Percentiles rank a stretch among this genome's conserved stretches.
Conservation (phyloP, 352 stramenopile genomes). For the Globisporangium camurandrum region DNA sequence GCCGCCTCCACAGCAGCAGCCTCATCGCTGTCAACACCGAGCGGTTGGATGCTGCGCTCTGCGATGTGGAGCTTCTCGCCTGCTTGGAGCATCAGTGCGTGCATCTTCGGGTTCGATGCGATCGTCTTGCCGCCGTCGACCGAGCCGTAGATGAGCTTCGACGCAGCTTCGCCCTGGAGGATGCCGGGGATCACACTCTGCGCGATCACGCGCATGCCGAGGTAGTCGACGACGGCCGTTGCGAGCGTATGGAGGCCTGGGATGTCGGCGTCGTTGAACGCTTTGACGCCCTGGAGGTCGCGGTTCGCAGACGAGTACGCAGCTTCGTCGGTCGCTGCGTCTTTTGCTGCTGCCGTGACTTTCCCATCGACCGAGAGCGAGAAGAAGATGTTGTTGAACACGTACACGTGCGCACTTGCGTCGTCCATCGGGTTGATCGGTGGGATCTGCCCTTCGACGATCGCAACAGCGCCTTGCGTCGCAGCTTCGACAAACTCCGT, state of each 20-base stretch:
- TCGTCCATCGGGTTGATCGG: slow-evolving; percentile 96
- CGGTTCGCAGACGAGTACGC: slow-evolving; percentile 84
- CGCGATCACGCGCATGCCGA: slow-evolving; percentile 91
- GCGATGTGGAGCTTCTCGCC: slow-evolving; percentile 85
- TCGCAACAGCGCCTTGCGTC: slow-evolving; percentile 84
- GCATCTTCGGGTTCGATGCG: slow-evolving; percentile 89
- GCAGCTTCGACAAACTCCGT: slow-evolving; percentile 93
- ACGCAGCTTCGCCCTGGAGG: slow-evolving; percentile 91
- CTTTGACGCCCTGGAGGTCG: slow-evolving; percentile 85
- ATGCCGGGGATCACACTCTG: slow-evolving; percentile 96
- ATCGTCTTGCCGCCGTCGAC: slow-evolving; percentile 89
- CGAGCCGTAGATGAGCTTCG: slow-evolving; percentile 93
- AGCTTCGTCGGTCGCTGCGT: slow-evolving; percentile 65
- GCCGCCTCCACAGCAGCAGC: slow-evolving; percentile 7
- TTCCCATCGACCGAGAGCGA: slow-evolving; percentile 87
- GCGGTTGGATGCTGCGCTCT: slow-evolving; percentile 73
- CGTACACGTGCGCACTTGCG: slow-evolving; percentile 89
- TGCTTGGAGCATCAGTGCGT: slow-evolving; percentile 82
- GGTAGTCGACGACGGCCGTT: slow-evolving; percentile 93
- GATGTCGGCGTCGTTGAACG: slow-evolving; percentile 90
- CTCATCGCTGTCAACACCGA: slow-evolving; percentile 49
- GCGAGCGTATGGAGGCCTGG: slow-evolving; percentile 90
- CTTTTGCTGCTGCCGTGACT: slow-evolving; percentile 36
- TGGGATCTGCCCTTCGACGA: slow-evolving; percentile 91
- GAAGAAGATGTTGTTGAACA: slow-evolving; percentile 99